These are phyloP conservation scores for Waitea zeae DNA, from an alignment of 1,284 basidiomycete genomes.

Conservation along the genomic window DNA sequence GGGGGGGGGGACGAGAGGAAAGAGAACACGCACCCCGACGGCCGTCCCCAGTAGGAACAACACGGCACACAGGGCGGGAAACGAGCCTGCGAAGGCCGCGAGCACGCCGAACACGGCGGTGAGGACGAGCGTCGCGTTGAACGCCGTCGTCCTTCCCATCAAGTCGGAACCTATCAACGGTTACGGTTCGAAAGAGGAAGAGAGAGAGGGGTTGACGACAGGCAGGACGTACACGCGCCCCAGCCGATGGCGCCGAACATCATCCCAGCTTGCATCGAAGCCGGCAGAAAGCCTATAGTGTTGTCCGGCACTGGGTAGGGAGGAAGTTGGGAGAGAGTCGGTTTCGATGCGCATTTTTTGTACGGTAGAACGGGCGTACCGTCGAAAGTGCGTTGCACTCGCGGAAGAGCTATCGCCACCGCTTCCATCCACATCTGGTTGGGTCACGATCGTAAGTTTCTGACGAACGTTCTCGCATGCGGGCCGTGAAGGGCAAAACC, in stretches of 20 bases:
- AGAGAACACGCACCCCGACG: conserved; percentile 49
- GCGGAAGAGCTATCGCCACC: conserved; percentile 69
- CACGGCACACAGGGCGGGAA: conserved; percentile 52
- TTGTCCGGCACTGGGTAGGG: conserved; percentile 45
- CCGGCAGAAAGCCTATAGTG: conserved; percentile 60
- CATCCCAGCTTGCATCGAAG: conserved; percentile 84
- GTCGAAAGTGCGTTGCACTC: conserved; percentile 22
- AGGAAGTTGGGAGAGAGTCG: conserved; percentile 4
- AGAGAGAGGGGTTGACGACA: too few relatives aligned
- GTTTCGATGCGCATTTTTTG: not conserved
- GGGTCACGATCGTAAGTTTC: conserved; percentile 13
- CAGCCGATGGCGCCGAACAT: conserved; percentile 90
- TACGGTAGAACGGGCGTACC: not conserved
- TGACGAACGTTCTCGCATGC: not conserved
- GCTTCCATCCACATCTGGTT: conserved; percentile 80
- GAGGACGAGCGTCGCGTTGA: conserved; percentile 84
- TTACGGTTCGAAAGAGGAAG: not conserved
- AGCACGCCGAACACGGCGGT: conserved; percentile 82
- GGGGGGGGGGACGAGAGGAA: too few relatives aligned
- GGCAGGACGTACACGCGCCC: conserved; percentile 54
- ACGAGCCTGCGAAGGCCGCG: conserved; percentile 64
- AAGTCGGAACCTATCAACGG: conserved; percentile 41
- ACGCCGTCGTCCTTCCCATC: conserved; percentile 74
- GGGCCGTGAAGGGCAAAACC: too few relatives aligned
- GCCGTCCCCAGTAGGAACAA: conserved; percentile 86